phyloP scores from a whole-genome alignment of 495 filamentous ascomycete genomes.

The Penicillium antarcticum region DNA sequence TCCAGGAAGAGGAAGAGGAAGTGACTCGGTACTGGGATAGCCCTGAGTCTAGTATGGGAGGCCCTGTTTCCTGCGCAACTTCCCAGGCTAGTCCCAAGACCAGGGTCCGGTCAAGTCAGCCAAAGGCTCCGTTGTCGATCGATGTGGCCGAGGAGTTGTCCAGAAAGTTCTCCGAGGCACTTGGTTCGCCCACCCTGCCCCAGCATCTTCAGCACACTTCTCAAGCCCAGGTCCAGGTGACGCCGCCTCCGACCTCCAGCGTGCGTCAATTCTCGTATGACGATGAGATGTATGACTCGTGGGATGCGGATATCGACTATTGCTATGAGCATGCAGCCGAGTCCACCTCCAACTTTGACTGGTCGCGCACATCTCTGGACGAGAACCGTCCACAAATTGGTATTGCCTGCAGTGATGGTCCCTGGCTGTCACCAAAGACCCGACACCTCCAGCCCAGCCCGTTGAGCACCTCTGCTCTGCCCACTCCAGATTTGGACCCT shows the following conservation, averaged over 20 bases:
- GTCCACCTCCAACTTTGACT: slow-evolving; percentile 86
- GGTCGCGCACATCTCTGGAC: slow-evolving; percentile 55
- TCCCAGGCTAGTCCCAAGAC: slow-evolving; percentile 15
- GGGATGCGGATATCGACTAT: slow-evolving; percentile 95
- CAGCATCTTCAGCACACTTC: slow-evolving; percentile 15
- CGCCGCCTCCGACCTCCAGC: slow-evolving; percentile 9
- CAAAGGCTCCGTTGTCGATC: slow-evolving; percentile 29
- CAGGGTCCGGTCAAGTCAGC: slow-evolving; percentile 4
- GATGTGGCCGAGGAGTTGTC: slow-evolving; percentile 32
- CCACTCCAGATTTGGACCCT: slow-evolving; percentile 39
- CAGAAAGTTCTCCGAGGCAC: slow-evolving; percentile 35
- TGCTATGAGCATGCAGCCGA: slow-evolving; percentile 90
- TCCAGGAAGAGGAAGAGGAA: slow-evolving; percentile 68
- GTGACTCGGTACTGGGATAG: slow-evolving; percentile 31
- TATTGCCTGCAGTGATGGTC: slow-evolving; percentile 15
- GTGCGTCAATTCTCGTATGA: slow-evolving; percentile 22
- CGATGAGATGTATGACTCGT: slow-evolving; percentile 55
- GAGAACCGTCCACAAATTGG: slow-evolving; percentile 20
- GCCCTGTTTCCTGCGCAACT: slow-evolving; percentile 15
- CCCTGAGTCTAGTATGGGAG: slow-evolving; percentile 16
- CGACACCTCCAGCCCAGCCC: slow-evolving; percentile 23
- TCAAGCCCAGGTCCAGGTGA: slow-evolving; percentile 9
- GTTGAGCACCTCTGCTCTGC: slow-evolving; percentile 28
- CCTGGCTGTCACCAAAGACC: slow-evolving; percentile 11
- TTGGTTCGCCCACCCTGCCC: slow-evolving; percentile 41